Base-by-base conservation (phyloP, 2,329 filamentous ascomycete genomes). In the Aspergillus sclerotialis region DNA sequence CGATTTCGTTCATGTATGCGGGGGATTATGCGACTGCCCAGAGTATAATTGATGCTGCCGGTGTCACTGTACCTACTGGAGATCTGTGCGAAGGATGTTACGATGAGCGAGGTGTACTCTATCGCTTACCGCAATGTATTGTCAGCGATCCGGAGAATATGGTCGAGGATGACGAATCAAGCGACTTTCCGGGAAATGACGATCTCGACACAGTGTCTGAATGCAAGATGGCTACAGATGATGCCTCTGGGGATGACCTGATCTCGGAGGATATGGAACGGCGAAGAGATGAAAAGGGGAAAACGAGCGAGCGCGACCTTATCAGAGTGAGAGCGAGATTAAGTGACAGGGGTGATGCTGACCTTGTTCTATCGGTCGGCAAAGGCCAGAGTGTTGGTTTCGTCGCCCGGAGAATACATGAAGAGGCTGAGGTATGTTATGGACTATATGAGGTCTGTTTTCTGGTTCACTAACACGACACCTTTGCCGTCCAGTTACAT, bases 1-100 rank as follows among this genome's bases (percentile, higher is more conserved):
- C 80, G 0, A 69, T 87, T 12, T 75, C 83, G 40, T 65, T 84
- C 5, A 58, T 94, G 41, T 82, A 82, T 65, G 70, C 71, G 8
- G 67, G 72, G 1, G 70, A 75, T 12, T 53, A 84, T 7, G 70
- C 67, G 17, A 86, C 80, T 2, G 89, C 89, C 5, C 88, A 95
- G 65, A 76, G 74, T 36, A 82, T 95, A 37, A 64, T 95, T 5
- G 78, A 82, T 50, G 88, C 88, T 1, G 82, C 79, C 7, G 87
- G 81, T 15, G 73, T 89, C 19, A 87, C 82, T 0, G 62, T 88
- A 9, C 83, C 84, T 0, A 84, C 80, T 0, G 84, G 84, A 0
- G 73, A 87, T 49, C 60, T 89, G 13, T 75, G 76, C 25, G 76
- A 84, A 31, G 83, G 83, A 7, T 79, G 72, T 12, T 90, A 87